Percentiles rank a stretch among this genome's conserved stretches.
These are phyloP conservation scores for Phalaenopsis equestris DNA, from an alignment of 106 monocot genomes.

Conservation along the genomic window DNA sequence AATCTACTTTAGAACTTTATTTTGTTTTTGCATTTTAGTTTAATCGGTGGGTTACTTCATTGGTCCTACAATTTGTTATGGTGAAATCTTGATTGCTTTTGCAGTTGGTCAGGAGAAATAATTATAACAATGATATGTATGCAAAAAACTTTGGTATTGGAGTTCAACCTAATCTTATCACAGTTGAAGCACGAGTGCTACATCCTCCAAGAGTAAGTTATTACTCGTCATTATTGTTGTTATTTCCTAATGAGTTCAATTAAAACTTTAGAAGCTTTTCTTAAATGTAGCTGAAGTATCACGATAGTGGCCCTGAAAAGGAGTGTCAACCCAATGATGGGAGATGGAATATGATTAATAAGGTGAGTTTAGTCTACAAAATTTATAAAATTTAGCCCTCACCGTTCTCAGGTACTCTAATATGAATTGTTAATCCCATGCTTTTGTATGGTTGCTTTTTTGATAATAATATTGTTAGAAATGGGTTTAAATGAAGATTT, in stretches of 20 bases:
- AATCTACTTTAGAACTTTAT: not conserved
- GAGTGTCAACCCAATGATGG: constrained; percentile 30
- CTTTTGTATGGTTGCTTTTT: no score
- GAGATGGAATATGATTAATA: constrained; percentile 51
- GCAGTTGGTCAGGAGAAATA: constrained; percentile 35
- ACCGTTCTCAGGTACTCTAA: no score
- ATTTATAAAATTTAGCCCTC: no score
- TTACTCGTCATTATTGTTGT: not conserved
- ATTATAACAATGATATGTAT: constrained; percentile 39
- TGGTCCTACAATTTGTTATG: not conserved
- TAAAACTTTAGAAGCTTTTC: not conserved
- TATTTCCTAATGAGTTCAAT: not conserved
- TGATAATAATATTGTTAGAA: no score
- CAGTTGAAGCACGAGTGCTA: constrained; percentile 40
- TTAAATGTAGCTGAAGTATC: constrained; percentile 34
- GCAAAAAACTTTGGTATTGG: constrained; percentile 33
- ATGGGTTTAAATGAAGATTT: no score
- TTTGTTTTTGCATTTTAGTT: not conserved
- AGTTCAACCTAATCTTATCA: constrained; percentile 18
- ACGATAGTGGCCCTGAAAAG: constrained; percentile 24
- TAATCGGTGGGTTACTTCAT: not conserved
- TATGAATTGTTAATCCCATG: no score
- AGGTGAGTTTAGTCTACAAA: constrained; percentile 10
- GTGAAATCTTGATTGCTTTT: not conserved
- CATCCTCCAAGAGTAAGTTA: constrained; percentile 32